Percentiles rank a stretch among this genome's conserved stretches.
Conservation (phyloP, 2,329 filamentous ascomycete species). For the Hansfordia pulvinata region DNA sequence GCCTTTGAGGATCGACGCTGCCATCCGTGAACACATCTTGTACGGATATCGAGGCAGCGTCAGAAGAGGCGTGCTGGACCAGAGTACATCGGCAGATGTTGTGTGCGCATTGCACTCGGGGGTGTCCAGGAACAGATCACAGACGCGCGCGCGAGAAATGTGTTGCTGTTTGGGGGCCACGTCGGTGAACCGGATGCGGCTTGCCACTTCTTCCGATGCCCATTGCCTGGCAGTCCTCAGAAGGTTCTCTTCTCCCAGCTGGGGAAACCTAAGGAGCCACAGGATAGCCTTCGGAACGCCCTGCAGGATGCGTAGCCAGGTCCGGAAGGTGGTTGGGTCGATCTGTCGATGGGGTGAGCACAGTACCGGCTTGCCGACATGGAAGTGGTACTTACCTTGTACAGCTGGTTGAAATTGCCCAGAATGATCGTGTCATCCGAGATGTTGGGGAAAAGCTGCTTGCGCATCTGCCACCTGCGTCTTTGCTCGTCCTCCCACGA, state of each 20-base stretch:
- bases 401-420: conserved; percentile 96
- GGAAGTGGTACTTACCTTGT: conserved; percentile 57
- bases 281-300: conserved; percentile 77
- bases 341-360: conserved; percentile 43
- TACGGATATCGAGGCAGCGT: conserved; percentile 86
- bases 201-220: conserved; percentile 76
- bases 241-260: conserved; percentile 79
- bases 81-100: conserved; percentile 88
- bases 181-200: conserved; percentile 85
- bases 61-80: conserved; percentile 87
- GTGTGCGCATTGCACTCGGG: conserved; percentile 98
- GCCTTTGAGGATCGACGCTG: conserved; percentile 82
- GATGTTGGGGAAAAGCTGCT: conserved; percentile 75
- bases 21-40: conserved; percentile 99
- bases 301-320: conserved; percentile 84
- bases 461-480: conserved; percentile 83
- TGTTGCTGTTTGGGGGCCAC: conserved; percentile 91
- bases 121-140: conserved; percentile 91
- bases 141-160: conserved; percentile 80
- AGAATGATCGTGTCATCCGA: conserved; percentile 78
- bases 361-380: conserved; percentile 2
- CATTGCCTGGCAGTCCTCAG: conserved; percentile 66
- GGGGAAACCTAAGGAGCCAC: conserved; percentile 94
- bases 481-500: conserved; percentile 76
- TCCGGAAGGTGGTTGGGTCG: conserved; percentile 89